Evolutionary conservation across 2,329 filamentous ascomycete species (phyloP).

Genomic region (Alternaria arborescens): DNA sequence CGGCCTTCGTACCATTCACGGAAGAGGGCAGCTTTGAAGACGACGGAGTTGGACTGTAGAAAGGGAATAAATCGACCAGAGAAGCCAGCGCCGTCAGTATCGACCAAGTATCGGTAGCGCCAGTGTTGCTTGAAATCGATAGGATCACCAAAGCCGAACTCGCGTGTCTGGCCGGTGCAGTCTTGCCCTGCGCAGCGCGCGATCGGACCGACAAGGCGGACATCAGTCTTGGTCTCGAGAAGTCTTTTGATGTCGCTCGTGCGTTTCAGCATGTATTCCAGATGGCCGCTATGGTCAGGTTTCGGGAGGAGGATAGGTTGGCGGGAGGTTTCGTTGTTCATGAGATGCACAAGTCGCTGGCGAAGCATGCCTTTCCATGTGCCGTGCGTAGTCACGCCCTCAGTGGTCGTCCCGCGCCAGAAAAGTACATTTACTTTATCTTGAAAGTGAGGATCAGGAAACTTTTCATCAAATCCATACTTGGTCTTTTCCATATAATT

Average conservation of each 20-base stretch:
- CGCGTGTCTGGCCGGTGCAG: slow-evolving; percentile 61
- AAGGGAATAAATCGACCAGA: slow-evolving; percentile 72
- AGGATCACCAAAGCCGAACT: slow-evolving; percentile 59
- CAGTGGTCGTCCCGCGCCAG: slow-evolving; percentile 75
- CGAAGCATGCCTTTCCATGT: slow-evolving; percentile 73
- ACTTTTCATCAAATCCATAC: slow-evolving; percentile 60
- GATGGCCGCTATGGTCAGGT: slow-evolving; percentile 62
- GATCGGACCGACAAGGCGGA: slow-evolving; percentile 67
- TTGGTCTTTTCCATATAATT: slow-evolving; percentile 67
- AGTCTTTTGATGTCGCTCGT: slow-evolving; percentile 63
- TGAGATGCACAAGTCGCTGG: slow-evolving; percentile 75
- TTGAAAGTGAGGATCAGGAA: slow-evolving; percentile 64
- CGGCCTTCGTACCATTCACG: slow-evolving; percentile 81
- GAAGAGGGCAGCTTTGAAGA: slow-evolving; percentile 76
- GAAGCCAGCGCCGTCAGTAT: slow-evolving; percentile 74
- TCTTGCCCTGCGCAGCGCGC: slow-evolving; percentile 64
- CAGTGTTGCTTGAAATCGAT: slow-evolving; percentile 67
- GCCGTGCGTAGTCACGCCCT: slow-evolving; percentile 61
- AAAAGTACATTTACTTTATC: slow-evolving; percentile 72
- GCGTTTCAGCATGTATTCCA: slow-evolving; percentile 65
- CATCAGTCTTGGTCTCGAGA: slow-evolving; percentile 60
- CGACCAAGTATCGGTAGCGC: slow-evolving; percentile 73
- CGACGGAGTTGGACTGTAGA: slow-evolving; percentile 71
- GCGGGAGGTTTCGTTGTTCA: slow-evolving; percentile 43
- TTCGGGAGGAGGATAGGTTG: slow-evolving; percentile 45